Evolutionary conservation across 2,329 filamentous ascomycete species (phyloP), one percentile per base, ranked within the genome.

Genomic region (Xylaria sp.): DNA sequence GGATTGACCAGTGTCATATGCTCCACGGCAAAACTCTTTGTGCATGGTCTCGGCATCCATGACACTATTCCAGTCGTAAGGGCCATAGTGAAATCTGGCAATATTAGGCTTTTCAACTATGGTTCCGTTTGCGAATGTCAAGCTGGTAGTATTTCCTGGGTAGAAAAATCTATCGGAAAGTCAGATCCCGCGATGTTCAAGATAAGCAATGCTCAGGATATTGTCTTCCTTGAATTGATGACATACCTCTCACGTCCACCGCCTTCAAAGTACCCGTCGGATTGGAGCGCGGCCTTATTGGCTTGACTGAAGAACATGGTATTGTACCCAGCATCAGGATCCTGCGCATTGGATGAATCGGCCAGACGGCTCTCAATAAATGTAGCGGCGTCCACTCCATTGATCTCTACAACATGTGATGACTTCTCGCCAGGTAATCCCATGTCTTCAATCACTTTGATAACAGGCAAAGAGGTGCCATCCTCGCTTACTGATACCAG

Each of bases 321-420:
- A 31, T 71, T 71, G 41, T 71, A 71, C 39, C 66, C 66, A 18
- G 69, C 66, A 61, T 71, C 69, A 4, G 66, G 69, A 63, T 71
- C 69, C 28, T 71, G 69, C 18, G 62, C 23, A 25, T 69, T 66
- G 41, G 66, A 62, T 20, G 67, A 67, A 15, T 60, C 55, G 31
- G 67, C 20, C 41, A 69, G 64, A 4, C 67, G 67, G 10, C 57
- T 23, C 52, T 71, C 58, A 2, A 71, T 63, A 23, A 57, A 71
- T 7, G 36, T 39, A 39, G 59, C 66, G 12, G 69, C 69, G 55
- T 69, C 60, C 7, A 68, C 33, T 18, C 59, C 69, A 20, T 71
- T 66, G 33, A 71, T 71, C 49, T 69, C 31, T 2, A 66, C 62
- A n/a, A 71, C 51, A 41, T 62, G 28, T 7, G 69, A 69, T 7